Conservation (phyloP, 2,329 filamentous ascomycete species). For the Stagonosporopsis chrysanthemi region DNA sequence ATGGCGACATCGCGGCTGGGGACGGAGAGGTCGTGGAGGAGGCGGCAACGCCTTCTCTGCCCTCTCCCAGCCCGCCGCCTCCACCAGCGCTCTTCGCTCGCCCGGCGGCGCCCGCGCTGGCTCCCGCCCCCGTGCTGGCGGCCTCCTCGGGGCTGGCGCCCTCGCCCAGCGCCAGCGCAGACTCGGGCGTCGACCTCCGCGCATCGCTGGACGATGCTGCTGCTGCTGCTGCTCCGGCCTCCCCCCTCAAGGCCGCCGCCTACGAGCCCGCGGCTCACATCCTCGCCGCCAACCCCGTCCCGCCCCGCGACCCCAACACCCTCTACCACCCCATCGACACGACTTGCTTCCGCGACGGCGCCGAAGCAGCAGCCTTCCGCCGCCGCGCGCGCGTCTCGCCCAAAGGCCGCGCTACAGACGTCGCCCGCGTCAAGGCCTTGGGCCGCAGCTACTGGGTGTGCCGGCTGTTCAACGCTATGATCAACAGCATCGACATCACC, state of each 20-base stretch:
- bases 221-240: neutral
- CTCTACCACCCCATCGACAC: conserved; percentile 25
- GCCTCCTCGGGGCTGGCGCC: neutral
- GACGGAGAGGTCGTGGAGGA: neutral
- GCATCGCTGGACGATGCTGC: conserved; percentile 3
- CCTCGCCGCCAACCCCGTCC: conserved; percentile 4
- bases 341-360: conserved; percentile 27
- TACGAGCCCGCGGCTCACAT: neutral
- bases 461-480: conserved; percentile 42
- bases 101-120: neutral
- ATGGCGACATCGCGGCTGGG: too few species aligned
- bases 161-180: neutral
- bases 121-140: neutral
- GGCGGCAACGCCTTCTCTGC: neutral
- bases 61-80: too few species aligned
- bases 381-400: conserved; percentile 21
- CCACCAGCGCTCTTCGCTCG: neutral
- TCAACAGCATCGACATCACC: conserved; percentile 27
- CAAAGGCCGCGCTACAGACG: conserved; percentile 25
- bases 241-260: neutral
- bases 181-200: neutral
- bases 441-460: conserved; percentile 43
- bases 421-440: conserved; percentile 30
- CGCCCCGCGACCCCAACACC: neutral
- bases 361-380: conserved; percentile 30